Evolutionary conservation across 495 filamentous ascomycete genomes (phyloP), one percentile per base, ranked within the genome.

Genomic region (Penicillium egyptiacum): DNA sequence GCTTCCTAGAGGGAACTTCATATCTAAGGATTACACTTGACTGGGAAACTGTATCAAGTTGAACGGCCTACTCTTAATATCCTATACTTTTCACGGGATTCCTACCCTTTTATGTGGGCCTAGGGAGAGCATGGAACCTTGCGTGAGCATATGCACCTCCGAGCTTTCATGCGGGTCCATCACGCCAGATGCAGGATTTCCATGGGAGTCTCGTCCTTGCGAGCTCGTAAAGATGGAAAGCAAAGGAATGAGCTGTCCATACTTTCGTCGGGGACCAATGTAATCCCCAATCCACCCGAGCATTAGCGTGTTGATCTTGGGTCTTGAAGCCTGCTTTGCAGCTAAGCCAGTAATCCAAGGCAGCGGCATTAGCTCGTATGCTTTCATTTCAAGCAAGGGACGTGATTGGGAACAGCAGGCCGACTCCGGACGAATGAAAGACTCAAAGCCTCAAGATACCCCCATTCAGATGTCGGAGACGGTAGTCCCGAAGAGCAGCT

Each of bases 1-100:
- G 53, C 16, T 31, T 17, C 39, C 31, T 26, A 60, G 8, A 22
- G 43, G 23, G 35, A 50, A 19, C 31, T 48, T 57, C 64, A 67
- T 67, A 12, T 11, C 9, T 25, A 35, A 40, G 16, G 10, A 41
- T 47, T 8, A 26, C 16, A 35, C n/a, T 39, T 20, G 20, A 37
- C n/a, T 41, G 23, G n/a, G 3, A 19, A 28, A 4, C 23, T 28
- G 4, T 17, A 26, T 28, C 17, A 52, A 19, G 41, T 5, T 12
- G 23, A 28, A 28, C 17, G 35, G 10, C 4, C 16, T 30, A 8
- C 35, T 52, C 1, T 33, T 30, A 2, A 30, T n/a, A 41, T 23
- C 9, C 5, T n/a, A 19, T 52, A 19, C 23, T 30, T 12, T 25
- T 9, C 20, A 35, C 7, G 41, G 42, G 17, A 6, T 16, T 12